Evolutionary conservation across 805 yeast species (phyloP), one percentile per base, ranked within the genome.

Genomic region (Grigorovia jiainica): DNA sequence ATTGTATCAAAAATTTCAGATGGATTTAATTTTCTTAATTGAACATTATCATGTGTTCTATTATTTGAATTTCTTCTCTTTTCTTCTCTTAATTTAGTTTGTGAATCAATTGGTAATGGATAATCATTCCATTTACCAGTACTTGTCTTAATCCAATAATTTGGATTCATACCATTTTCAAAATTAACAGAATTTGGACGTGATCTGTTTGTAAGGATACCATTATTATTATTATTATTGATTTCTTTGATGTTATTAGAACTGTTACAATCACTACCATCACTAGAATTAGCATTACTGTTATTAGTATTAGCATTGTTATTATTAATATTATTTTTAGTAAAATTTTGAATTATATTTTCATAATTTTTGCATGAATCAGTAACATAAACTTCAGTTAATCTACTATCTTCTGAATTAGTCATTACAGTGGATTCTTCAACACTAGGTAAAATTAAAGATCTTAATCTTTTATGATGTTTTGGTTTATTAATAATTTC

Each of bases 311-410:
- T 24, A 24, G 7, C 15, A 9, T 23, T 16, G 20, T 17, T 24
- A 16, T 29, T 25, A 11, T 38, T 39, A n/a, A 31, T 30, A 15
- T 36, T 16, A 9, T 34, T 34, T 18, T 49, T 47, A n/a, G n/a
- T n/a, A n/a, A 13, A 27, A 36, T 47, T 52, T 35, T 49, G 45
- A 27, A 27, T 27, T 27, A 27, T 27, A 27, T 13, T 27, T 21
- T 52, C 57, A 36, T 53, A 51, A 27, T 45, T 47, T 40, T 50
- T 56, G 34, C 49, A 43, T 1, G 63, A 57, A 43, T 59, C 63
- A 2, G 61, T 57, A 43, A 57, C 47, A 35, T 54, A 57, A 6
- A 55, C 44, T 9, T 49, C 49, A 11, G 54, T 53, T 32, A 57
- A 40, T 21, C 50, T 44, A 23, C 47, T 41, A 29, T 50, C 54